A percentile compares a stretch with the other conserved stretches of the same genome.
Evolutionary conservation across 2,329 filamentous ascomycete genomes (phyloP).

Genomic region (Verticillium longisporum): DNA sequence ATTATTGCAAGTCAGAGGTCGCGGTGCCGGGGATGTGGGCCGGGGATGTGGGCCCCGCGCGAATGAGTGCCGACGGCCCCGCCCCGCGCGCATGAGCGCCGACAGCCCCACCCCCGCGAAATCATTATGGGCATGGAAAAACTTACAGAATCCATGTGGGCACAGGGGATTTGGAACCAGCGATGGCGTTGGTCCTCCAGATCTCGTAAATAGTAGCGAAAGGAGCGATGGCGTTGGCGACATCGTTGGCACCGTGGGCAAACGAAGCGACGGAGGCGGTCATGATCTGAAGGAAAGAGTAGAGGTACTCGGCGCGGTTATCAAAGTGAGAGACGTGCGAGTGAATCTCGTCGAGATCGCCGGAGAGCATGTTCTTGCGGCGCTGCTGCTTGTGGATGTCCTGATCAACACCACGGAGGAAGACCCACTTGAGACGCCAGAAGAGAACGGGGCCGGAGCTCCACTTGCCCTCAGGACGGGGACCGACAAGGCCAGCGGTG

Average conservation of each 20-base stretch:
- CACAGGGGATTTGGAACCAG: constrained; percentile 36
- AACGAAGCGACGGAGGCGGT: constrained; percentile 58
- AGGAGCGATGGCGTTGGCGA: constrained; percentile 56
- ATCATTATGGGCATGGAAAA: not conserved
- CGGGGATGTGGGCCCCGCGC: no score
- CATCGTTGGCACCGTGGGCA: constrained; percentile 61
- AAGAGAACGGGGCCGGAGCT: constrained; percentile 28
- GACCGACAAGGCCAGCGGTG: constrained; percentile 19
- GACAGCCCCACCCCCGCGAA: not conserved
- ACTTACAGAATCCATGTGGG: constrained; percentile 50
- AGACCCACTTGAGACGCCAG: constrained; percentile 30
- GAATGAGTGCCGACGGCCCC: no score
- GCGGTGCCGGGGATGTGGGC: not conserved
- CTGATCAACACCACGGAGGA: constrained; percentile 34
- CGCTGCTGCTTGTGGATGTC: constrained; percentile 22
- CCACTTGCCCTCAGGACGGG: constrained; percentile 28
- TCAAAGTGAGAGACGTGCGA: constrained; percentile 52
- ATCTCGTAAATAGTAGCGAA: constrained; percentile 57
- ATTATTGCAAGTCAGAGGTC: not conserved
- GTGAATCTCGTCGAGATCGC: constrained; percentile 48
- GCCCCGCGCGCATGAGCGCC: not conserved
- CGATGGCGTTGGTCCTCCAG: constrained; percentile 42
- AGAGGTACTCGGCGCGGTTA: constrained; percentile 55
- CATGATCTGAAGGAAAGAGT: constrained; percentile 53
- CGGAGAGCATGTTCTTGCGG: constrained; percentile 35